Evolutionary conservation across 805 yeast species (phyloP), one percentile per base, ranked within the genome.

Genomic region (Blastobotrys muscicola): DNA sequence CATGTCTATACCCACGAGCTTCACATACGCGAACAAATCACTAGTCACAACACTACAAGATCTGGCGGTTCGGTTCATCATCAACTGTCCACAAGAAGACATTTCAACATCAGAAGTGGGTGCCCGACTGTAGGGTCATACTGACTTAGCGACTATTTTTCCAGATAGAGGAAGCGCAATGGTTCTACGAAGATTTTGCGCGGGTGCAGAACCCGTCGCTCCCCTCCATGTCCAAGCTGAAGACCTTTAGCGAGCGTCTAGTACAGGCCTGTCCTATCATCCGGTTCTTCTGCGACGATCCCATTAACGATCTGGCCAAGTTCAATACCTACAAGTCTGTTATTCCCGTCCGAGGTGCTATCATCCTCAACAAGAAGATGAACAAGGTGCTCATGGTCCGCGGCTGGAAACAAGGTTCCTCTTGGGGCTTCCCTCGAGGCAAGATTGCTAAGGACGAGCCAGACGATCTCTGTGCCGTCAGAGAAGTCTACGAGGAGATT

Each of bases 351-450:
- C 72, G 99, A 55, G 99, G 99, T 29, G 92, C 90, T 37, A 95
- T 95, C 7, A 68, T 94, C 42, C 72, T 92, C 55, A 87, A 85
- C 58, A 68, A 73, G 42, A 74, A 72, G 30, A 60, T 86, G 67
- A 74, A 78, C 44, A 85, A 84, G 57, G 68, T 85, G 8, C 58
- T 94, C 26, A 65, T 92, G 50, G 94, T 92, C 4, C 80, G 85
- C 57, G 97, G 96, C 3, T 78, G 80, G 40, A 94, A 85, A 50
- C 74, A 87, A 9, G 64, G 67, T 29, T 60, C 71, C n/a, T 65
- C 82, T 1, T 92, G 97, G 97, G 83, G 95, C 6, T 92, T 92
- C 57, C 99, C 99, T 4, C 71, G 95, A 60, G 99, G 99, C 4
- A 92, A 92, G 63, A 92, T 92, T 45, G 85, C 94, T 33, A 89